Base-by-base conservation (phyloP, 257 asterid species). In the Coffea eugenioides region DNA sequence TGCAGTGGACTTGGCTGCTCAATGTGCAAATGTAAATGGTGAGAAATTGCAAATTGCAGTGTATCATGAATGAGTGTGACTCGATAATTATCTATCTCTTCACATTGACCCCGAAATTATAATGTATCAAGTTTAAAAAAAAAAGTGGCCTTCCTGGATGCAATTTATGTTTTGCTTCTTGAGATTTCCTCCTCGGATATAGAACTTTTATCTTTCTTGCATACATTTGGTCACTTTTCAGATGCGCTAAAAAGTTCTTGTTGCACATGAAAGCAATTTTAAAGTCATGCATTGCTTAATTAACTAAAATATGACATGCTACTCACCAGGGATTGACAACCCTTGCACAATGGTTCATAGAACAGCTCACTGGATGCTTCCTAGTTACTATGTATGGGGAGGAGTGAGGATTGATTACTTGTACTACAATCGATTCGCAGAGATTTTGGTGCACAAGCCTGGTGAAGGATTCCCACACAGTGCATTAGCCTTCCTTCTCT, bases 371-470 rank as follows among this genome's bases (percentile, higher is more conserved):
- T 93, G 98, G 97, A 80, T 76, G 79, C 71, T 90, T 9, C 92
- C 94, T 0, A 73, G 83, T 69, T 69, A 51, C 0, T 20, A 41
- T 0, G 57, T 86, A 8, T 88, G 91, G 91, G 57, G 57, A 52
- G 93, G 92, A 4, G 84, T 88, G 8, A 71, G 54, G 73, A 64
- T 88, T 9, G 88, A 82, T 20, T 81, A 12, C 27, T 77, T 90
- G 49, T 82, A 76, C 81, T 73, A 84, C 72, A 87, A 61, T 73
- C 93, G 98, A 1, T 90, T 92, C 56, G 25, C 87, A 3, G 97
- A 92, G 85, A 90, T 93, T 21, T 57, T 87, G 88, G 83, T 92
- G 83, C 98, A 93, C 72, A 93, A 92, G 85, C 98, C 97, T 11
- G 92, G 93, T 4, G 88, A 93, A 85, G 87, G 89, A 2, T 23